A percentile compares a stretch with the other conserved stretches of the same genome.
These are phyloP conservation scores for Solanum peruvianum DNA, from an alignment of 257 asterid species.

Conservation along the genomic window DNA sequence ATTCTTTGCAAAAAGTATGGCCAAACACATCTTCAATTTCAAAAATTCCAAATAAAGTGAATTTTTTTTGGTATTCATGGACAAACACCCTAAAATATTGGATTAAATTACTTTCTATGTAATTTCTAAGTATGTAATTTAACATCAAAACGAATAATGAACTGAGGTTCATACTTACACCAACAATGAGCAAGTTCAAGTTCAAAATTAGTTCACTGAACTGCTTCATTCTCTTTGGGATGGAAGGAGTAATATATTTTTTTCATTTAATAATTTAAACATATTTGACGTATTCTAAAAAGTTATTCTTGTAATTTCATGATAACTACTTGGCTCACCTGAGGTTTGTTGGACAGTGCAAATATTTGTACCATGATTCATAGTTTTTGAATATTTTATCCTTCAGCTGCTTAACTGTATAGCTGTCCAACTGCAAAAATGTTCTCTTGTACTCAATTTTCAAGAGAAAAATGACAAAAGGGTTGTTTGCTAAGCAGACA, in stretches of 20 bases:
- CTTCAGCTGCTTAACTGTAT: constrained; percentile 50
- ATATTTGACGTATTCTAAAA: background rate
- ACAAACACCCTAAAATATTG: background rate
- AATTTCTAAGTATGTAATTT: background rate
- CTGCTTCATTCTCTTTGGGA: background rate
- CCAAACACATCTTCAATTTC: background rate
- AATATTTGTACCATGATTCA: constrained; percentile 77
- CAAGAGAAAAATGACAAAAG: background rate
- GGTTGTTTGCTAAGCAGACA: background rate
- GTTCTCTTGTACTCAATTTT: background rate
- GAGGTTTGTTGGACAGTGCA: constrained; percentile 51
- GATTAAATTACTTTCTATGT: background rate
- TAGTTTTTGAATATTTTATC: constrained; percentile 75
- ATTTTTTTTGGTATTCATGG: background rate
- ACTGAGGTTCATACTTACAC: background rate
- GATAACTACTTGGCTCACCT: constrained; percentile 46
- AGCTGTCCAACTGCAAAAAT: constrained; percentile 53
- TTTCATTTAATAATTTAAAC: background rate
- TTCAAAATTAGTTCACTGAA: background rate
- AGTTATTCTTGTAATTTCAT: background rate
- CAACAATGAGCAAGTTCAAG: background rate
- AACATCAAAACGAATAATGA: background rate
- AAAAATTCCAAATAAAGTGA: background rate
- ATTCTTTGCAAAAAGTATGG: background rate
- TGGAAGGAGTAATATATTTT: background rate